A percentile compares a stretch with the other conserved stretches of the same genome.
phyloP scores from a whole-genome alignment of 148 eudicot species.

The Agrostemma githago region DNA sequence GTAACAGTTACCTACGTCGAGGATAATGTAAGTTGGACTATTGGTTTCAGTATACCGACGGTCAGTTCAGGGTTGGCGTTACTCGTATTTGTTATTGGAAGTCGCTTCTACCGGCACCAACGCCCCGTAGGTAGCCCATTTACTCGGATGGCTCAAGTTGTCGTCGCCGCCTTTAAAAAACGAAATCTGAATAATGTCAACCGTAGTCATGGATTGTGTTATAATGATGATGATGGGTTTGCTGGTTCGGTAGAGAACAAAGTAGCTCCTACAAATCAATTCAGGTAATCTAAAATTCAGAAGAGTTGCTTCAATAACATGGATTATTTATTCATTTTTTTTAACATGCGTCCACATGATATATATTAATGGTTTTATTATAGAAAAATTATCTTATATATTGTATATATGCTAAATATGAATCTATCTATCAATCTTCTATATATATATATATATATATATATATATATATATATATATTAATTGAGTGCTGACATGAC shows the following conservation, averaged over 20 bases:
- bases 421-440: too few relatives aligned
- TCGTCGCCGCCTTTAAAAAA: slow-evolving; percentile 51
- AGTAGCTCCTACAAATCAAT: slow-evolving; percentile 46
- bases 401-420: too few relatives aligned
- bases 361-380: too few relatives aligned
- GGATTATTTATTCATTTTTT: not conserved
- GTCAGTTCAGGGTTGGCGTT: slow-evolving; percentile 46
- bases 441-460: too few relatives aligned
- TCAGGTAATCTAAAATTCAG: slow-evolving; percentile 40
- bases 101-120: slow-evolving; percentile 34
- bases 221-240: slow-evolving; percentile 29
- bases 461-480: too few relatives aligned
- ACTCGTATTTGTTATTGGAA: slow-evolving; percentile 39
- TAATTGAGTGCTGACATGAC: too few relatives aligned
- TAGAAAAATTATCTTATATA: too few relatives aligned
- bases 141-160: slow-evolving; percentile 59
- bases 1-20: slow-evolving; percentile 45
- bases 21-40: slow-evolving; percentile 55
- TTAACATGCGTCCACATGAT: too few relatives aligned
- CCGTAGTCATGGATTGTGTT: slow-evolving; percentile 9
- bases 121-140: slow-evolving; percentile 68
- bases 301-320: not conserved
- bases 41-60: slow-evolving; percentile 49
- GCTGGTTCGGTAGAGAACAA: slow-evolving; percentile 4
- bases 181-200: slow-evolving; percentile 26